phyloP scores from a whole-genome alignment of 192 early-diverging fungal genomes.

The Rhizophagus sp. region DNA sequence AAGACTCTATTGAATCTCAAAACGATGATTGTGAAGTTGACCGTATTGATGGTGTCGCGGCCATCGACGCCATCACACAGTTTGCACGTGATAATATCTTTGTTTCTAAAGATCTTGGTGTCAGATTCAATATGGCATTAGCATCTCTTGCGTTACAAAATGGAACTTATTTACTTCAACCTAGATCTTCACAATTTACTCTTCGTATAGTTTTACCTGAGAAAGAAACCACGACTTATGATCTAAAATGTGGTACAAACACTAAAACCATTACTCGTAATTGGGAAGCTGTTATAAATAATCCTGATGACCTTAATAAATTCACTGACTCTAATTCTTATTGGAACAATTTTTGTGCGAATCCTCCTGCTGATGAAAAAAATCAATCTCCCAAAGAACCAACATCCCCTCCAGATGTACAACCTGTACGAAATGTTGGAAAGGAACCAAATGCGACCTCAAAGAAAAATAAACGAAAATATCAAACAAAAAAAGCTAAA shows the following conservation, averaged over 20 bases:
- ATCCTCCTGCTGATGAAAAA: slow-evolving; percentile 29
- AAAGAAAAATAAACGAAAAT: neutral
- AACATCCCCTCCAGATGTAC: neutral
- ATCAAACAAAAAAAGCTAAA: neutral
- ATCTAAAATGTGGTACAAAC: slow-evolving; percentile 33
- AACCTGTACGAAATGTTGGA: neutral
- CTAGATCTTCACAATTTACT: slow-evolving; percentile 26
- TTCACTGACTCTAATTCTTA: slow-evolving; percentile 39
- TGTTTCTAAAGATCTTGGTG: slow-evolving; percentile 46
- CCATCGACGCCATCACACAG: slow-evolving; percentile 35
- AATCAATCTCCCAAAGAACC: neutral
- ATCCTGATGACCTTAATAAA: slow-evolving; percentile 28
- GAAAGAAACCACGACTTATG: slow-evolving; percentile 37
- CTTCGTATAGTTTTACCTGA: slow-evolving; percentile 36
- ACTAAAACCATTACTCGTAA: slow-evolving; percentile 31
- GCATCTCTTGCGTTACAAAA: slow-evolving; percentile 32
- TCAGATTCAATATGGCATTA: slow-evolving; percentile 43
- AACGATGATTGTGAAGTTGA: slow-evolving; percentile 34
- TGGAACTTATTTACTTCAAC: slow-evolving; percentile 20
- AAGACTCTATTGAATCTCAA: neutral
- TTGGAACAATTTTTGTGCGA: slow-evolving; percentile 36
- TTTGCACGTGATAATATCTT: slow-evolving; percentile 38
- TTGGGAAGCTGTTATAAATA: slow-evolving; percentile 36
- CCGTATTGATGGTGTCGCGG: slow-evolving; percentile 39
- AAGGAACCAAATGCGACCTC: neutral